phyloP scores from a whole-genome alignment of 768 basidiomycete genomes.

The Rhodotorula diobovata region DNA sequence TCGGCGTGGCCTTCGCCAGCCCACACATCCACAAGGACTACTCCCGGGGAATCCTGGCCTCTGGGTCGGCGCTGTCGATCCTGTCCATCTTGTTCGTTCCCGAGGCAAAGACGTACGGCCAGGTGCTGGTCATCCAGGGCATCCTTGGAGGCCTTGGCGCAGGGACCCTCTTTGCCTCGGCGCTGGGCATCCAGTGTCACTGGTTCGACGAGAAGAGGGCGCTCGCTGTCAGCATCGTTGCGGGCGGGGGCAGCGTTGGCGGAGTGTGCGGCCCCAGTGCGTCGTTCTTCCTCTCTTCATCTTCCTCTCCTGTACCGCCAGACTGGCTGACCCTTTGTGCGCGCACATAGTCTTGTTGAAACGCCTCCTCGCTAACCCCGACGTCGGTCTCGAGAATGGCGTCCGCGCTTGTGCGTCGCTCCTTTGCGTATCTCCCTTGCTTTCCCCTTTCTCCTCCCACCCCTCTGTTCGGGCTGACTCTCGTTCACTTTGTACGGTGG shows the following conservation, averaged over 20 bases:
- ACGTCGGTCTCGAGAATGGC: conserved; percentile 42
- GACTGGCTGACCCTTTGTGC: too few relatives aligned
- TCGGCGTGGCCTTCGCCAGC: conserved; percentile 41
- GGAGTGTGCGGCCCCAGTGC: conserved; percentile 56
- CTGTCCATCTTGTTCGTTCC: conserved; percentile 41
- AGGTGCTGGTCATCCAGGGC: conserved; percentile 57
- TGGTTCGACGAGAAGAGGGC: conserved; percentile 63
- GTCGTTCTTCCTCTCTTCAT: background rate
- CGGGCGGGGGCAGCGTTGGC: conserved; percentile 62
- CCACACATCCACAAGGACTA: conserved; percentile 42
- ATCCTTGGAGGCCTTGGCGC: conserved; percentile 53
- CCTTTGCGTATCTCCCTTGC: too few relatives aligned
- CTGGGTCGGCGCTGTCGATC: conserved; percentile 51
- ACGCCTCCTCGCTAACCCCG: conserved; percentile 46
- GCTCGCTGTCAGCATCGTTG: conserved; percentile 66
- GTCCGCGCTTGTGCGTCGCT: conserved; percentile 37
- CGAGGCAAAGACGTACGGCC: conserved; percentile 13
- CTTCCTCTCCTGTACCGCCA: too few relatives aligned
- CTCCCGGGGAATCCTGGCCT: conserved; percentile 12
- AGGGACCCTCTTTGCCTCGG: conserved; percentile 54
- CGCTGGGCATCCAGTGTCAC: conserved; percentile 48
- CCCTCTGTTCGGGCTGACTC: too few relatives aligned
- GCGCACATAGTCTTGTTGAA: conserved; percentile 55
- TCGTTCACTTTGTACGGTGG: too few relatives aligned
- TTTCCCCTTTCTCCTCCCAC: too few relatives aligned